Evolutionary conservation across 2,329 filamentous ascomycete genomes (phyloP).

Genomic region (Domatiomyces catenatus): DNA sequence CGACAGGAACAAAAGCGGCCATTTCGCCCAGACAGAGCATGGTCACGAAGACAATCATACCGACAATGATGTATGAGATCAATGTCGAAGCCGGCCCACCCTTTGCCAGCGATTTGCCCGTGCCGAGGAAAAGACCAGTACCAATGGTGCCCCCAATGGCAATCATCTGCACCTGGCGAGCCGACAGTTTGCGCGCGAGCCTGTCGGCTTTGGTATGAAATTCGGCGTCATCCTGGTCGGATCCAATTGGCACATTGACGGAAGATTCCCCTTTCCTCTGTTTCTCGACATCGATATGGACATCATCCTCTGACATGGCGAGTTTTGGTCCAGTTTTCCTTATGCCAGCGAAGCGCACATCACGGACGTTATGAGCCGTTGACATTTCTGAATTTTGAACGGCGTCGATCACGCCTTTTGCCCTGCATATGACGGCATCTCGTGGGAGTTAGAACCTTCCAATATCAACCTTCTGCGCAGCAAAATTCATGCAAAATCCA

Average conservation of each 20-base stretch:
- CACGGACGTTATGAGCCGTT: not conserved
- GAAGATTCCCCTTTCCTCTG: not conserved
- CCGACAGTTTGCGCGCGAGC: constrained; percentile 40
- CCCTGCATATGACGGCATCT: not conserved
- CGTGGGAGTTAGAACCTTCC: not conserved
- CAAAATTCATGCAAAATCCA: not conserved
- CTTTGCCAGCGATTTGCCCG: constrained; percentile 47
- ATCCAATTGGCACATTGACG: constrained; percentile 24
- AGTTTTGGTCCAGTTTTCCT: not conserved
- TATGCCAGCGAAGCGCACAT: no score
- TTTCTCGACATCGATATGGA: not conserved
- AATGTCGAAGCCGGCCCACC: constrained; percentile 65
- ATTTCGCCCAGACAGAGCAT: constrained; percentile 83
- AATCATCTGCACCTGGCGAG: constrained; percentile 36
- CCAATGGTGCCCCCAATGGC: constrained; percentile 85
- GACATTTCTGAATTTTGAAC: not conserved
- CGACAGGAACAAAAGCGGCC: constrained; percentile 78
- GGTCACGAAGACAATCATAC: constrained; percentile 77
- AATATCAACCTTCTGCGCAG: not conserved
- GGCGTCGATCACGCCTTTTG: not conserved
- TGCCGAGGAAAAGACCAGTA: constrained; percentile 78
- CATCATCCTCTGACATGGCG: not conserved
- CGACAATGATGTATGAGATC: constrained; percentile 61
- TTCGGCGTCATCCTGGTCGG: constrained; percentile 34
- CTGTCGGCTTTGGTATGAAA: constrained; percentile 34